phyloP scores from a whole-genome alignment of 2,329 filamentous ascomycete species.

The Aspergillus tubingensis region DNA sequence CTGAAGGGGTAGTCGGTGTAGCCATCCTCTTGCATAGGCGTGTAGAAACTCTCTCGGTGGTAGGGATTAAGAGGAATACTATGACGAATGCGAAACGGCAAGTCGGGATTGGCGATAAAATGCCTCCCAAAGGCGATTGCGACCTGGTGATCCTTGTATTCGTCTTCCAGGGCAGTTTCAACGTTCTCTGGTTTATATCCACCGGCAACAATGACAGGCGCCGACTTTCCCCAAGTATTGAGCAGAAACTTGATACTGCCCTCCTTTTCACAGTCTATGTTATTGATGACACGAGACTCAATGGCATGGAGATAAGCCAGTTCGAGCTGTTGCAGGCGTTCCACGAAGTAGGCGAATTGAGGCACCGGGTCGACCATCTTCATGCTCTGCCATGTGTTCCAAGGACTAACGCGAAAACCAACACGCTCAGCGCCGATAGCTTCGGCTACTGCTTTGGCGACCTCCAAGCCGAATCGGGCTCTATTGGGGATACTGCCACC shows the following conservation, averaged over 20 bases:
- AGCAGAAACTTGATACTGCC: conserved; percentile 44
- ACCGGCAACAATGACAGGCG: conserved; percentile 52
- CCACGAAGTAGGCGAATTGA: conserved; percentile 52
- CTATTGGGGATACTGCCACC: conserved; percentile 53
- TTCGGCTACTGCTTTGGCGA: conserved; percentile 45
- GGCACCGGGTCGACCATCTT: conserved; percentile 60
- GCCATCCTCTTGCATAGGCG: too few relatives aligned
- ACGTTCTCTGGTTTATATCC: conserved; percentile 45
- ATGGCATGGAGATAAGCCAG: conserved; percentile 59
- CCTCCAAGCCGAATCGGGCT: conserved; percentile 55
- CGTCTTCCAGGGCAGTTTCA: conserved; percentile 31
- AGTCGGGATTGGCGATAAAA: conserved; percentile 17
- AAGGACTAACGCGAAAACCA: conserved; percentile 48
- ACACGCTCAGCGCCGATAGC: conserved; percentile 45
- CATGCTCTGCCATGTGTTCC: conserved; percentile 44
- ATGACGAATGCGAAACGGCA: too few relatives aligned
- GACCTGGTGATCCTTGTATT: conserved; percentile 24
- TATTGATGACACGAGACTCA: too few relatives aligned
- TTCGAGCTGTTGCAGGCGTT: not conserved
- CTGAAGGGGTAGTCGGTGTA: too few relatives aligned
- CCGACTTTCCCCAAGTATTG: conserved; percentile 45
- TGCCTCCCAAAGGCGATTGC: conserved; percentile 37
- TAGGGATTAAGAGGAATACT: too few relatives aligned
- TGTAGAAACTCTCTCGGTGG: too few relatives aligned
- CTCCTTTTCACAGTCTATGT: conserved; percentile 39